Evolutionary conservation across 2,329 filamentous ascomycete genomes (phyloP).

Genomic region (Aspergillus hiratsukae): DNA sequence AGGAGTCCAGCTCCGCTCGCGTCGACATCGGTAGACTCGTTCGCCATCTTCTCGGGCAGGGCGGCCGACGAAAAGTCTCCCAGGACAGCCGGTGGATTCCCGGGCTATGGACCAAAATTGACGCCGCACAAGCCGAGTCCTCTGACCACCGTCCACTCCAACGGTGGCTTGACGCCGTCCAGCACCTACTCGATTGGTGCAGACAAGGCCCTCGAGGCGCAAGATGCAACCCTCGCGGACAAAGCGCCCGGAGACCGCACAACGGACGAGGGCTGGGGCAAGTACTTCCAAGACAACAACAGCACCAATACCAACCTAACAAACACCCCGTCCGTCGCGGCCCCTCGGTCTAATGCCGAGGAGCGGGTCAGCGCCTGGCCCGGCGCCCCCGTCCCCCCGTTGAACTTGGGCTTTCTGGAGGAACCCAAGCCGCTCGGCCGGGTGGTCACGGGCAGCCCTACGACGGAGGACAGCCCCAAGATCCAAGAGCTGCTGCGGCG

Average conservation of each 20-base stretch:
- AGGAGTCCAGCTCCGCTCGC: conserved; percentile 35
- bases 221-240: conserved; percentile 11
- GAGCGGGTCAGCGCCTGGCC: conserved; percentile 41
- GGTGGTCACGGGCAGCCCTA: conserved; percentile 42
- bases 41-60: conserved; percentile 39
- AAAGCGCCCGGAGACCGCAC: conserved; percentile 33
- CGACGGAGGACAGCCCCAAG: conserved; percentile 31
- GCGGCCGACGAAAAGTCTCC: conserved; percentile 30
- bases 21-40: conserved; percentile 33
- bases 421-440: conserved; percentile 36
- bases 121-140: conserved; percentile 21
- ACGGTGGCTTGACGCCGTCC: conserved; percentile 16
- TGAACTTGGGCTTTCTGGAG: conserved; percentile 36
- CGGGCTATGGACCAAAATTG: conserved; percentile 17
- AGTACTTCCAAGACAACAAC: conserved; percentile 43
- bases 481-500: conserved; percentile 27
- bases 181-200: conserved; percentile 18
- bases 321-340: conserved; percentile 14
- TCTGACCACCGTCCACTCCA: conserved; percentile 28
- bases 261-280: conserved; percentile 47
- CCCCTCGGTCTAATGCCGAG: conserved; percentile 24
- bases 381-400: conserved; percentile 29
- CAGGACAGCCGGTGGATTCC: conserved; percentile 17
- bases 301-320: conserved; percentile 17
- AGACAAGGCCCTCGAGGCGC: conserved; percentile 18